Base-by-base conservation (phyloP, 2,329 filamentous ascomycete genomes). In the Fusarium fujikuroi region DNA sequence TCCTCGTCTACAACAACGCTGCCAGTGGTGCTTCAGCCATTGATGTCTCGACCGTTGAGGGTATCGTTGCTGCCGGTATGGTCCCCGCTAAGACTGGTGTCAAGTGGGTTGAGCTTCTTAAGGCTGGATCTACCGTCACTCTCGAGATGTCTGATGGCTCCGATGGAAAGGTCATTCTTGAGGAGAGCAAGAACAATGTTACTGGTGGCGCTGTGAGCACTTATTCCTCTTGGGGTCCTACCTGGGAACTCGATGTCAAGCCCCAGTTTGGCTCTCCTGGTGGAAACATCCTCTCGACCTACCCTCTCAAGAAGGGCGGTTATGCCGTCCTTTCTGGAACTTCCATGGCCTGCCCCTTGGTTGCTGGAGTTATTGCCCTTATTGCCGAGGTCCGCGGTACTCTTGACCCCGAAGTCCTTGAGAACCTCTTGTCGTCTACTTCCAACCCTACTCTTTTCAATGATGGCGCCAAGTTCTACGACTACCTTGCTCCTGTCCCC, bases 221-320 rank as follows among this genome's bases (percentile, higher is more conserved):
- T 11, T 90, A 82, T 78, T 88, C 86, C 54, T 87, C 85, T 28
- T 91, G 89, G 89, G 89, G 89, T 14, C 89, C 89, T 5, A 89
- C 86, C 18, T 91, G 85, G 77, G 88, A 91, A 74, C 81, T 89
- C 63, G 84, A 87, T 56, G 79, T 87, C 62, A 89, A 89, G 79
- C 88, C 89, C 3, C 84, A 89, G 73, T 79, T 90, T 50, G 86
- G 85, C 32, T 82, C 87, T 4, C 86, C 88, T 7, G 88, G 89
- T 57, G 87, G 87, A 53, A 84, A 84, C 60, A 90, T 91, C 61
- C 81, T 91, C 50, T 90, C 88, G 12, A 90, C 88, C 1, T 91
- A 83, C 71, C 88, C 87, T 4, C 68, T 76, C 7, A 80, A 80
- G 18, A 76, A 82, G 32, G 86, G 86, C n/a, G 79, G 81, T 18